Conservation (phyloP, 2,329 filamentous ascomycete species). For the Colletotrichum sp. region DNA sequence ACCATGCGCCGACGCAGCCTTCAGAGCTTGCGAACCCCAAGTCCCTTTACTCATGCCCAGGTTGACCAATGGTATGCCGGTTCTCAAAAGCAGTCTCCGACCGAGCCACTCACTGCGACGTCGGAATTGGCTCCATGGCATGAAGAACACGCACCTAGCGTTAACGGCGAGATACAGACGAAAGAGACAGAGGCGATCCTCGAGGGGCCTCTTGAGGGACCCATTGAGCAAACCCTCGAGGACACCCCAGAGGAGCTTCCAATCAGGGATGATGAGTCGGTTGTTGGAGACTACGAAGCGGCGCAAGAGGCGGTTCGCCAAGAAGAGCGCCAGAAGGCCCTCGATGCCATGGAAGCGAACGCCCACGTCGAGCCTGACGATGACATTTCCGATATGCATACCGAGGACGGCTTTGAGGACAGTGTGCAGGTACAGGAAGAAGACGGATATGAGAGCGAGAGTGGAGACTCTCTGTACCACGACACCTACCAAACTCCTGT, state of each 20-base stretch:
- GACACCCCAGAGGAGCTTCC: background rate
- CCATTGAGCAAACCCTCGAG: background rate
- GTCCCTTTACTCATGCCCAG: slow-evolving; percentile 76
- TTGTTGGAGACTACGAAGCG: slow-evolving; percentile 29
- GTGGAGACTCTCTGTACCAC: slow-evolving; percentile 68
- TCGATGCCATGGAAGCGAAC: slow-evolving; percentile 11
- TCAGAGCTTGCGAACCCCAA: slow-evolving; percentile 76
- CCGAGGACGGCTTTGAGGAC: slow-evolving; percentile 39
- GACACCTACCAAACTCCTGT: slow-evolving; percentile 64
- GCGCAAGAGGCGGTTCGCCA: slow-evolving; percentile 27
- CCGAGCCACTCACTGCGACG: slow-evolving; percentile 17
- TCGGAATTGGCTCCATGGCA: slow-evolving; percentile 32
- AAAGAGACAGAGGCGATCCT: slow-evolving; percentile 1
- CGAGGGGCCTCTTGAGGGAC: background rate
- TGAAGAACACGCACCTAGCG: slow-evolving; percentile 32
- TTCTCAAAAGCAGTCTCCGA: slow-evolving; percentile 27
- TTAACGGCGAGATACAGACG: slow-evolving; percentile 28
- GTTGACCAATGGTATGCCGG: slow-evolving; percentile 58
- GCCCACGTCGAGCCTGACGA: slow-evolving; percentile 28
- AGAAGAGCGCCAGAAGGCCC: slow-evolving; percentile 26
- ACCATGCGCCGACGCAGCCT: slow-evolving; percentile 78
- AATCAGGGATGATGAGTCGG: background rate
- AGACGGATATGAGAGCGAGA: slow-evolving; percentile 61
- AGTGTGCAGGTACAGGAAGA: slow-evolving; percentile 41
- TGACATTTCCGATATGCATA: slow-evolving; percentile 42